Conservation (phyloP, 495 filamentous ascomycete genomes). For the Penicillium soppii region DNA sequence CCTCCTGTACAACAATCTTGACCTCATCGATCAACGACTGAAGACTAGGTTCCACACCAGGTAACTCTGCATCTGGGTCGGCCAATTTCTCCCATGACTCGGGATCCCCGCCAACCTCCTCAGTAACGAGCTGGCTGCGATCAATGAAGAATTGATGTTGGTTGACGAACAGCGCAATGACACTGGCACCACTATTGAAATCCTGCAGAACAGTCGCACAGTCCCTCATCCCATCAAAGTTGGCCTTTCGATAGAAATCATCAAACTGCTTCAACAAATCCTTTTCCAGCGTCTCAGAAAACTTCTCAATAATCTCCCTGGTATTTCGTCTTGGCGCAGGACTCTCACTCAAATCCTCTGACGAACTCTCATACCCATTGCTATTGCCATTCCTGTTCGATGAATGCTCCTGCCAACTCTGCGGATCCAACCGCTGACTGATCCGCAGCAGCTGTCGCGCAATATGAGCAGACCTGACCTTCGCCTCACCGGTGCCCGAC, state of each 20-base stretch:
- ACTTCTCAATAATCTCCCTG: slow-evolving; percentile 91
- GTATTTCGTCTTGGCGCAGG: slow-evolving; percentile 59
- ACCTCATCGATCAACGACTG: slow-evolving; percentile 93
- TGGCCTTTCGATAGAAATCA: slow-evolving; percentile 87
- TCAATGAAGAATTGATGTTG: slow-evolving; percentile 99
- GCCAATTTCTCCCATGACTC: slow-evolving; percentile 89
- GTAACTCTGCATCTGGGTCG: slow-evolving; percentile 88
- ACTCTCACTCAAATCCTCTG: slow-evolving; percentile 34
- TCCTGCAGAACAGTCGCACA: slow-evolving; percentile 92
- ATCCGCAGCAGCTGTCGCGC: slow-evolving; percentile 85
- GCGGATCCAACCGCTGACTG: slow-evolving; percentile 76
- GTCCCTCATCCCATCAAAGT: slow-evolving; percentile 94
- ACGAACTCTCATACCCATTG: slow-evolving; percentile 40
- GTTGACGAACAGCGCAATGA: slow-evolving; percentile 94
- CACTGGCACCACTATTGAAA: slow-evolving; percentile 93
- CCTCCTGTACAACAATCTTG: slow-evolving; percentile 92
- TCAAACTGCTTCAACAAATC: slow-evolving; percentile 96
- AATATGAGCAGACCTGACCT: slow-evolving; percentile 85
- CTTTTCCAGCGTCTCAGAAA: slow-evolving; percentile 92
- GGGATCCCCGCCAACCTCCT: slow-evolving; percentile 80
- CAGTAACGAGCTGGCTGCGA: slow-evolving; percentile 80
- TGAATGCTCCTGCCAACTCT: slow-evolving; percentile 63
- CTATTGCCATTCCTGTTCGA: slow-evolving; percentile 65
- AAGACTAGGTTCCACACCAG: slow-evolving; percentile 86
- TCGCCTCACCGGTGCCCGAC: slow-evolving; percentile 78